Evolutionary conservation across 768 basidiomycete species (phyloP).

Genomic region (Boletus bicolor): DNA sequence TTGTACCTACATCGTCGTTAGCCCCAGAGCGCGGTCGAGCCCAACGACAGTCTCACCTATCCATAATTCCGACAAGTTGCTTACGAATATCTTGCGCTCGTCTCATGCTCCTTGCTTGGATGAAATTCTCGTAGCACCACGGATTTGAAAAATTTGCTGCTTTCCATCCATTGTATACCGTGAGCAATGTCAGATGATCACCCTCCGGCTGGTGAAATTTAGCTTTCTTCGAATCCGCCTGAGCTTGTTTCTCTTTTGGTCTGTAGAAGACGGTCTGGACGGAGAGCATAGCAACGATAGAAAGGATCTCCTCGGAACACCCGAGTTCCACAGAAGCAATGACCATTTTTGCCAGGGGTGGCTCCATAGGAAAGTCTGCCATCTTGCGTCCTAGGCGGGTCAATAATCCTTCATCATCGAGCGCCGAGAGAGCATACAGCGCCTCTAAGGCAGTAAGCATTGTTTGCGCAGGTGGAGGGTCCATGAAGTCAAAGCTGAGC

Average conservation of each 20-base stretch:
- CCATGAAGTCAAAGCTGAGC: slow-evolving; percentile 99
- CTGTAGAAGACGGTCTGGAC: slow-evolving; percentile 97
- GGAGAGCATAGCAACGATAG: slow-evolving; percentile 95
- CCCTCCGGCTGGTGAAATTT: slow-evolving; percentile 99
- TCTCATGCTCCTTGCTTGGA: slow-evolving; percentile 96
- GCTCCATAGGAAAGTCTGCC: slow-evolving; percentile 99
- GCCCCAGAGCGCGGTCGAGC: neutral
- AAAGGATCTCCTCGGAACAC: slow-evolving; percentile 97
- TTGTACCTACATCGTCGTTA: slow-evolving; percentile 64
- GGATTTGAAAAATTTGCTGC: slow-evolving; percentile 94
- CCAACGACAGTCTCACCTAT: slow-evolving; percentile 59
- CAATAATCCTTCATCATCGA: slow-evolving; percentile 94
- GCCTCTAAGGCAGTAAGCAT: slow-evolving; percentile 96
- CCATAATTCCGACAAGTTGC: slow-evolving; percentile 98
- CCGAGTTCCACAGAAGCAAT: slow-evolving; percentile 97
- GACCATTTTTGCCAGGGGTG: slow-evolving; percentile 93
- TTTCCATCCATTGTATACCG: slow-evolving; percentile 99
- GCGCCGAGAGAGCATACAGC: slow-evolving; percentile 89
- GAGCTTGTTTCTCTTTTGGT: slow-evolving; percentile 99
- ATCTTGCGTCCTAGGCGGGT: slow-evolving; percentile 96
- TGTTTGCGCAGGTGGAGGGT: slow-evolving; percentile 94
- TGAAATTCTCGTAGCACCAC: slow-evolving; percentile 99
- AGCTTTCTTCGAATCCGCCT: slow-evolving; percentile 99
- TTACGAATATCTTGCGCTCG: slow-evolving; percentile 97
- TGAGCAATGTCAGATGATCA: slow-evolving; percentile 85